These are phyloP conservation scores for Ceraceosorus guamensis DNA, from an alignment of 1,284 basidiomycete species.

Conservation along the genomic window DNA sequence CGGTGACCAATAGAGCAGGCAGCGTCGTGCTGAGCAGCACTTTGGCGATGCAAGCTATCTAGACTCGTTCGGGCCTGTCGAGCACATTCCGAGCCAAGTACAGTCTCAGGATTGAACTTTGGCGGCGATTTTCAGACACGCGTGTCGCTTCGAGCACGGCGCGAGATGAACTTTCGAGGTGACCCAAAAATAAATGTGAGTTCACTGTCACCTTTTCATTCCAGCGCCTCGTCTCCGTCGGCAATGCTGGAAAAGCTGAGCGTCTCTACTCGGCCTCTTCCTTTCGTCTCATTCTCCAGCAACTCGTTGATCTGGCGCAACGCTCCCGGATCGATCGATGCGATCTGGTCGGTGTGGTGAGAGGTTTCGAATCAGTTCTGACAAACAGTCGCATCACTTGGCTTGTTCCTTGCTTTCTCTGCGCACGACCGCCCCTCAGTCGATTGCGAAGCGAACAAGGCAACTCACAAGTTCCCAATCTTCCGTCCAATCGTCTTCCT, in stretches of 20 bases:
- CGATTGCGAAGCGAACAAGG: too few species aligned
- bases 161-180: too few species aligned
- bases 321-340: constrained; percentile 85
- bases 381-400: not conserved
- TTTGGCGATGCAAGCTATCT: too few species aligned
- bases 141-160: too few species aligned
- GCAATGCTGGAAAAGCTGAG: constrained; percentile 45
- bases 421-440: constrained; percentile 2
- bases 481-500: constrained; percentile 68
- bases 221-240: constrained; percentile 33
- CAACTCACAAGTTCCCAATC: constrained; percentile 79
- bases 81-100: too few species aligned
- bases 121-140: too few species aligned
- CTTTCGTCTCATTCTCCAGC: constrained; percentile 71
- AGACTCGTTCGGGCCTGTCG: too few species aligned
- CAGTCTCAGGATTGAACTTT: too few species aligned
- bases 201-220: constrained; percentile 1
- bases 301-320: constrained; percentile 84
- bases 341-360: constrained; percentile 56
- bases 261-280: constrained; percentile 63
- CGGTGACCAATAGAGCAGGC: too few species aligned
- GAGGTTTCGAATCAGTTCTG: not conserved
- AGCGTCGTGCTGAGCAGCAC: too few species aligned
- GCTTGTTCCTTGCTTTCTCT: constrained; percentile 1
- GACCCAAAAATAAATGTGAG: too few species aligned